Evolutionary conservation across 768 basidiomycete genomes (phyloP), one percentile per base, ranked within the genome.

Genomic region (Clitopilus passeckerianus): DNA sequence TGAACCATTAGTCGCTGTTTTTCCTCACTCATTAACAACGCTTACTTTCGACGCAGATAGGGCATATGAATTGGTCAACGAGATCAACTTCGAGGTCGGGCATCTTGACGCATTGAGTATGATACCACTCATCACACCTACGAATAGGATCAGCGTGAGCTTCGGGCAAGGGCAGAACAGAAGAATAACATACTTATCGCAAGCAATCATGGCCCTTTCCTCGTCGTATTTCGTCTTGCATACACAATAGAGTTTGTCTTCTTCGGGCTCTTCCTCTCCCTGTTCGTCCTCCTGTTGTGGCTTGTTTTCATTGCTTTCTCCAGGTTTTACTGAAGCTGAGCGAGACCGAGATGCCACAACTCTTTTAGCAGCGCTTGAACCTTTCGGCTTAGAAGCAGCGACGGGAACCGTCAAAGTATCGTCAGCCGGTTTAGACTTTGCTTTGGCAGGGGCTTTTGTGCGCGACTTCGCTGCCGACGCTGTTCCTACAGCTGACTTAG

Each of bases 121-220:
- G 94, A 70, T 93, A 96, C 94, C 94, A 97, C 61, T 95, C 91
- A 66, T 95, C 94, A 71, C 94, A 96, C 27, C 93, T 94, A 59
- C 16, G 60, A 53, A 30, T 34, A 22, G 4, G 7, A 10, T 2
- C 16, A n/a, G 30, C 16, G 52, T 50, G 53, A 63, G 43, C 24
- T 12, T 33, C 18, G 6, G 24, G 56, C 16, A 24, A 23, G 58
- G 37, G 52, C 37, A 57, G 54, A 37, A 33, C 53, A 30, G 34
- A 50, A 37, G 33, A 62, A 58, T 24, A 43, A 71, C 89, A 57
- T 64, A 93, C 92, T 86, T 82, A 76, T 96, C 94, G 68, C 94
- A 96, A 24, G 91, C 94, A 70, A 96, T 94, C 94, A 96, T 96
- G 61, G 89, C 81, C 56, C 83, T 79, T 68, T 93, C 91, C 69